Conservation (phyloP, 78 protist genomes). For the Mantamonas sphyraenae region DNA sequence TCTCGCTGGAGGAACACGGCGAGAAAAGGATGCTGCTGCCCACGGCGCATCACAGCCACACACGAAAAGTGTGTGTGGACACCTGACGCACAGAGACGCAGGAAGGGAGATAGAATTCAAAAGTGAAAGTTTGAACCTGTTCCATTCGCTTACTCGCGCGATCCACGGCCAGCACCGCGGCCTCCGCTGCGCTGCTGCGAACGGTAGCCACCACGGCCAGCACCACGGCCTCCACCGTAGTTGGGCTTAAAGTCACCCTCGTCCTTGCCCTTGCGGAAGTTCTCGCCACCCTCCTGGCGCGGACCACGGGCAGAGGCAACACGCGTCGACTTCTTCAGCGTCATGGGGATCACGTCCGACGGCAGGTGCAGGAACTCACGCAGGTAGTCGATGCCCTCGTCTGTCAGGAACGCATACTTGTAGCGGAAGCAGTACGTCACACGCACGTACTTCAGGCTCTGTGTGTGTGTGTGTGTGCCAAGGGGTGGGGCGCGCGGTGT, state of each 20-base stretch:
- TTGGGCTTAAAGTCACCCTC: neutral
- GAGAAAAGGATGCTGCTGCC: too few species aligned
- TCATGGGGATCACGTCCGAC: slow-evolving; percentile 78
- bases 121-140: too few species aligned
- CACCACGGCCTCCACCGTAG: slow-evolving; percentile 6
- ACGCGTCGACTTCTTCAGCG: slow-evolving; percentile 63
- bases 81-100: too few species aligned
- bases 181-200: too few species aligned
- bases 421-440: slow-evolving; percentile 86
- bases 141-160: too few species aligned
- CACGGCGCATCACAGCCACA: too few species aligned
- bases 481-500: too few species aligned
- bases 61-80: too few species aligned
- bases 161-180: too few species aligned
- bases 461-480: too few species aligned
- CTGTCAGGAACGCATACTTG: slow-evolving; percentile 83
- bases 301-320: neutral
- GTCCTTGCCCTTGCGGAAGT: neutral
- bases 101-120: too few species aligned
- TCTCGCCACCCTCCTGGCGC: neutral
- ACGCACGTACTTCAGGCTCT: slow-evolving; percentile 56
- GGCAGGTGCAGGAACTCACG: slow-evolving; percentile 84
- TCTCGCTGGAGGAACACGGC: too few species aligned
- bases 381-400: slow-evolving; percentile 86
- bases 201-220: slow-evolving; percentile 9